Evolutionary conservation across 352 stramenopile species (phyloP).

Genomic region (Globisporangium paroecandrum): DNA sequence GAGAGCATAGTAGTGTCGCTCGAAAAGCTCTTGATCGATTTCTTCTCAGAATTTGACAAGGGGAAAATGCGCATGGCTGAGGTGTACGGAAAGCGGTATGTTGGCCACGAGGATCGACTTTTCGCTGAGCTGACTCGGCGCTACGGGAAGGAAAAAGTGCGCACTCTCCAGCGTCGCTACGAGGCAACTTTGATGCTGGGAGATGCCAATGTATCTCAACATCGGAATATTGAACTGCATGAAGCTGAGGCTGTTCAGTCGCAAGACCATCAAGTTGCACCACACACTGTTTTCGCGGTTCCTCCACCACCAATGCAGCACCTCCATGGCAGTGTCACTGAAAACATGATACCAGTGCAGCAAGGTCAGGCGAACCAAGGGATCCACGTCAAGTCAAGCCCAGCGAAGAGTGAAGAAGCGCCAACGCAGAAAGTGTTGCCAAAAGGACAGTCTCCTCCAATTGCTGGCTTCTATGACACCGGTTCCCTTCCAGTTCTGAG

Average conservation of each 20-base stretch:
- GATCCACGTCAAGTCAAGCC: too few relatives aligned
- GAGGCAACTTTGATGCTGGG: background rate
- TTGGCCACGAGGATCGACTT: constrained; percentile 55
- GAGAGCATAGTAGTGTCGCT: constrained; percentile 18
- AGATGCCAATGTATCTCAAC: background rate
- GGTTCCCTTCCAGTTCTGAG: background rate
- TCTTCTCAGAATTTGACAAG: constrained; percentile 63
- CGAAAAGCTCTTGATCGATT: constrained; percentile 55
- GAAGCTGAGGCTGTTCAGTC: background rate
- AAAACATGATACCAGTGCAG: background rate
- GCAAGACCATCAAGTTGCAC: background rate
- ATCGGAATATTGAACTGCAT: background rate
- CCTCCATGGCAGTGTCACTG: background rate
- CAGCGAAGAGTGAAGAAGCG: background rate
- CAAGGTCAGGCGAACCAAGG: background rate
- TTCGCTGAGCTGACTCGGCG: constrained; percentile 63
- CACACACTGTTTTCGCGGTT: background rate
- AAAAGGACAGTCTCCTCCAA: background rate
- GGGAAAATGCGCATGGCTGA: constrained; percentile 59
- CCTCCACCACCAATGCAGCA: too few relatives aligned
- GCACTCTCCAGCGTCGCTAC: constrained; percentile 25
- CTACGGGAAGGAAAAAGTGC: constrained; percentile 54
- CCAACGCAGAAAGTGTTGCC: background rate
- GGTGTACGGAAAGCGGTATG: constrained; percentile 66
- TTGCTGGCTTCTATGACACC: background rate